Base-by-base conservation (phyloP, 768 basidiomycete genomes). In the Boletellus ananas region DNA sequence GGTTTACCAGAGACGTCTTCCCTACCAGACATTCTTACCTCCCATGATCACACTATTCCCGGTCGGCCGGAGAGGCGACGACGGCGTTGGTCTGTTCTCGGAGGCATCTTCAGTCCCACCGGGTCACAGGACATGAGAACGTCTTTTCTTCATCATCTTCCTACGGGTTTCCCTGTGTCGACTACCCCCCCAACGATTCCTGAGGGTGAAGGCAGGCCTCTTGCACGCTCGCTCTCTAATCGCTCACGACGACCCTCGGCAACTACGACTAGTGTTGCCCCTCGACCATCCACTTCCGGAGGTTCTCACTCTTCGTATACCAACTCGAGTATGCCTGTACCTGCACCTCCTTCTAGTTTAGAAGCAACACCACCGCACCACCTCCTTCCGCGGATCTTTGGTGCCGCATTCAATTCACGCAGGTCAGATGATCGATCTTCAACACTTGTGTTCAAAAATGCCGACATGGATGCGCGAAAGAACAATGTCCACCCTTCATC, bases 81-180 rank as follows among this genome's bases (percentile, higher is more conserved):
- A 27, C 75, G 87, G 16, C 77, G 85, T 44, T 90, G 88, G 88
- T 89, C 88, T 17, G 74, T 83, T n/a, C 63, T 86, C 4, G 76
- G 80, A 48, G 77, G 72, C 12, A 70, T 77, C 17, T 71, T 79
- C 49, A 55, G 62, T 33, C 59, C 54, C 59, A 25, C 51, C 54
- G 40, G 49, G 10, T 50, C 43, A 50, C 59, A 59, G 60, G 61
- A 58, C 54, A 66, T 58, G 21, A 50, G 63, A 34, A 63, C 61
- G 37, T 62, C 70, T 29, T 61, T 66, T 20, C 57, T 68, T 16
- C 43, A 43, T 16, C 53, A 63, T 37, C 48, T 51, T 17, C 49
- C 57, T 27, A 25, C 50, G 45, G 59, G 58, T 20, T 61, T 64
- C 12, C 44, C 55, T n/a, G 52, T 49, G 17, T 54, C 56, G 9